These are phyloP conservation scores for Solanum peruvianum DNA, from an alignment of 257 asterid species.

Conservation along the genomic window DNA sequence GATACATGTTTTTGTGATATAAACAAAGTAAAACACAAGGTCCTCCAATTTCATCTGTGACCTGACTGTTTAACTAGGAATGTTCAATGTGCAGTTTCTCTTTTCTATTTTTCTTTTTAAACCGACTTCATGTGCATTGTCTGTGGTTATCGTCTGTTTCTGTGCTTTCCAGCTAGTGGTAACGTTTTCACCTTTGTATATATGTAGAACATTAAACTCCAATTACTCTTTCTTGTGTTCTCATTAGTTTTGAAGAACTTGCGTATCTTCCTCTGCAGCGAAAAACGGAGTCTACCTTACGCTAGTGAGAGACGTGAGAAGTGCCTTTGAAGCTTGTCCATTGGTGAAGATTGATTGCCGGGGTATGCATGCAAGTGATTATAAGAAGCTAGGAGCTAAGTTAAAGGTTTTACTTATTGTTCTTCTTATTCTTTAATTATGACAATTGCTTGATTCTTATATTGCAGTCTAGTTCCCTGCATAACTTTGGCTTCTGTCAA, in stretches of 20 bases:
- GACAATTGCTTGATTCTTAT: not conserved
- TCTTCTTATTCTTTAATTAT: not conserved
- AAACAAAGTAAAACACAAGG: not conserved
- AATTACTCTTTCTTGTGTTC: not conserved
- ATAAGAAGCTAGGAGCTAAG: constrained; percentile 93
- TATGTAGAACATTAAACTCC: not conserved
- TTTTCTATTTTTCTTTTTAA: not conserved
- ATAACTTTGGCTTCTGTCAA: not conserved
- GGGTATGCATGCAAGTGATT: constrained; percentile 91
- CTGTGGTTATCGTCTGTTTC: not conserved
- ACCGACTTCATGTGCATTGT: not conserved
- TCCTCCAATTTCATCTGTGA: not conserved
- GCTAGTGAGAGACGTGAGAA: constrained; percentile 76
- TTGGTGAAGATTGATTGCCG: constrained; percentile 84
- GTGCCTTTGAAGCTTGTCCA: constrained; percentile 80
- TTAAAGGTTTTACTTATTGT: constrained; percentile 45
- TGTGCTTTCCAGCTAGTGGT: not conserved
- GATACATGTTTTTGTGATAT: not conserved
- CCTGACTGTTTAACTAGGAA: not conserved
- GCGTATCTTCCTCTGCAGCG: constrained; percentile 17
- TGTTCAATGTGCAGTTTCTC: not conserved
- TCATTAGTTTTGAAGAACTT: not conserved
- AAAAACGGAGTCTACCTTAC: constrained; percentile 77
- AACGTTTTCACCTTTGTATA: not conserved
- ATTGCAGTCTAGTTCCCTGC: not conserved